Evolutionary conservation across 768 basidiomycete genomes (phyloP).

Genomic region (Boletus sp.): DNA sequence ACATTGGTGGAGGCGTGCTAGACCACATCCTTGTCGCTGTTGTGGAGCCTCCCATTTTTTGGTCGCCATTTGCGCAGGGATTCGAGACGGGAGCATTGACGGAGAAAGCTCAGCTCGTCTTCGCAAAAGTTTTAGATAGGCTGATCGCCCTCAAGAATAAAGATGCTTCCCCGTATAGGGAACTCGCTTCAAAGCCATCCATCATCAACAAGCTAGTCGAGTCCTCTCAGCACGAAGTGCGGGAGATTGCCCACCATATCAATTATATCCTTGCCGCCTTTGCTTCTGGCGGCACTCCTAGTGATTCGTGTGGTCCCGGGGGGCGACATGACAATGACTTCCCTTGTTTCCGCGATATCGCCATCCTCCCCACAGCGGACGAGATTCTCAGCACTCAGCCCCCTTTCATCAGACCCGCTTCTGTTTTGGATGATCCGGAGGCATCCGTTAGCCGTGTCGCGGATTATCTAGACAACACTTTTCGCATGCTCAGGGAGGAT

Average conservation of each 20-base stretch:
- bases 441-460: conserved; percentile 38
- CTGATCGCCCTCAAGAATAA: conserved; percentile 40
- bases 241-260: conserved; percentile 41
- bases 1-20: conserved; percentile 45
- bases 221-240: conserved; percentile 28
- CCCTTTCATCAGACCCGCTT: conserved; percentile 53
- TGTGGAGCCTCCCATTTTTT: conserved; percentile 55
- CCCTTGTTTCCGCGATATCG: conserved; percentile 54
- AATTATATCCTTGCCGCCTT: conserved; percentile 37
- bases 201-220: conserved; percentile 27
- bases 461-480: conserved; percentile 63
- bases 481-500: conserved; percentile 63
- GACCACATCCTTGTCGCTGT: conserved; percentile 42
- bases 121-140: conserved; percentile 51
- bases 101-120: conserved; percentile 38
- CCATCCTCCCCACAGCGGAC: conserved; percentile 63
- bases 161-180: conserved; percentile 37
- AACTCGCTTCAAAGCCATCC: conserved; percentile 34
- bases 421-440: conserved; percentile 44
- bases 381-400: conserved; percentile 48
- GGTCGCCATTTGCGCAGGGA: conserved; percentile 36
- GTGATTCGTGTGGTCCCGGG: conserved; percentile 42
- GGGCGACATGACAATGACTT: conserved; percentile 75
- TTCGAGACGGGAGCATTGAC: conserved; percentile 34
- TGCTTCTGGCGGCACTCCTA: conserved; percentile 20